Evolutionary conservation across 2,329 filamentous ascomycete genomes (phyloP).

Genomic region (Microthyrium microscopicum): DNA sequence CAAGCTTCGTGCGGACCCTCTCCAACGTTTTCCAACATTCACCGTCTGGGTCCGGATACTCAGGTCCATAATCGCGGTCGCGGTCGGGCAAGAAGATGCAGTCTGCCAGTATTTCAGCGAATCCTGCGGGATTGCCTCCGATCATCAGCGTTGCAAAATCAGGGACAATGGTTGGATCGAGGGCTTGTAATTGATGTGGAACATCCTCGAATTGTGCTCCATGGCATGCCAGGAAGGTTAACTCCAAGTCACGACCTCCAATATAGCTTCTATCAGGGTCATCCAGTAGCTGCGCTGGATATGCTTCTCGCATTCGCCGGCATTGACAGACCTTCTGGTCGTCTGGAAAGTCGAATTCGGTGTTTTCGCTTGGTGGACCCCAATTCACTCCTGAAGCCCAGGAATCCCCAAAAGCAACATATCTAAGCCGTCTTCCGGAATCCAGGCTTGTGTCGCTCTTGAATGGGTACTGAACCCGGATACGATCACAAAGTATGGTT

Average conservation of each 20-base stretch:
- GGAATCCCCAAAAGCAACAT: slow-evolving; percentile 8
- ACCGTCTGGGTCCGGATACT: slow-evolving; percentile 8
- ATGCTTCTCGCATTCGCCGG: slow-evolving; percentile 6
- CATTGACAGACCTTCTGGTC: slow-evolving; percentile 6
- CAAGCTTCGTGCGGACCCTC: not conserved
- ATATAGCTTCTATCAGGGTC: slow-evolving; percentile 3
- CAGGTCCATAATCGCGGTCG: slow-evolving; percentile 6
- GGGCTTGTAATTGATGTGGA: slow-evolving; percentile 4
- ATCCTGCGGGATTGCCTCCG: slow-evolving; percentile 8
- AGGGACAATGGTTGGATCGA: slow-evolving; percentile 3
- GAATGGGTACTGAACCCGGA: too few species aligned
- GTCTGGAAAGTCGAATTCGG: slow-evolving; percentile 6
- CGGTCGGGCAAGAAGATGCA: slow-evolving; percentile 7
- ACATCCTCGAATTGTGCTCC: slow-evolving; percentile 8
- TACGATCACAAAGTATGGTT: too few species aligned
- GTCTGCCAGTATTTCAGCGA: slow-evolving; percentile 5
- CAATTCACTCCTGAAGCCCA: slow-evolving; percentile 8
- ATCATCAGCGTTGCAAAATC: slow-evolving; percentile 7
- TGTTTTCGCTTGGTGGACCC: slow-evolving; percentile 2
- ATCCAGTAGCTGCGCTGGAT: slow-evolving; percentile 4
- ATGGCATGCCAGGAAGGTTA: slow-evolving; percentile 8
- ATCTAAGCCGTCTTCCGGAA: slow-evolving; percentile 1
- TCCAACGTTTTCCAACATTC: slow-evolving; percentile 6
- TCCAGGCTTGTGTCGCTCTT: too few species aligned
- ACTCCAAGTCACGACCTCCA: not conserved